Base-by-base conservation (phyloP, 1,139 yeast genomes). In the Kodamaea anthophila region DNA sequence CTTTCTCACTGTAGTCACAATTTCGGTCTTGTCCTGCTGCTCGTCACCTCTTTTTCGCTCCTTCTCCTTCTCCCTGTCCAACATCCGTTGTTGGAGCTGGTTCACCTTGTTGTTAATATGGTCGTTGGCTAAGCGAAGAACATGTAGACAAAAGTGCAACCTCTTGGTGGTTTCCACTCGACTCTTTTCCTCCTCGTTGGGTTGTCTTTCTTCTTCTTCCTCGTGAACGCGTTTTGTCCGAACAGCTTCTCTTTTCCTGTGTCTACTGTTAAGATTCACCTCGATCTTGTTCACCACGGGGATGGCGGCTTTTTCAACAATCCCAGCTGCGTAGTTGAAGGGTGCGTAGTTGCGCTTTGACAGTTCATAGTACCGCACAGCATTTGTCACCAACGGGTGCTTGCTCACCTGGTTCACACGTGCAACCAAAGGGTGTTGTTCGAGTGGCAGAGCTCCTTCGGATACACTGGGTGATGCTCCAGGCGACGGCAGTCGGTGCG, bases 1-100 rank as follows among this genome's bases (percentile, higher is more conserved):
- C 51, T 87, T 88, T 52, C 86, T 84, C 15, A 91, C 88, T 0
- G 96, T 91, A 4, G 83, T 72, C 6, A 88, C 79, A 23, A 91
- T 85, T 46, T 91, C 98, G 38, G 77, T 74, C 43, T 84, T 83
- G 26, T 91, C 67, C 36, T 75, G 70, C 11, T 21, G 32, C 18
- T 28, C 28, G 11, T 27, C 29, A 4, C 21, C 21, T 49, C 25
- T 49, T 39, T 39, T 55, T 21, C 41, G 34, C 31, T 39, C 42
- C 32, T 39, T 41, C 34, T 38, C 28, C 22, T 38, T 39, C 23
- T 51, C 57, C 16, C 38, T 44, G 13, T 51, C 63, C 11, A 37
- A 31, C 9, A 66, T 55, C 34, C 53, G 55, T 21, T 51, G 53
- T 46, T 82, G 88, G 29, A 84, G 61, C 33, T 65, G 69, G 32